These are phyloP conservation scores for Termitomyces sp. DNA, from an alignment of 768 basidiomycete genomes.

Conservation along the genomic window DNA sequence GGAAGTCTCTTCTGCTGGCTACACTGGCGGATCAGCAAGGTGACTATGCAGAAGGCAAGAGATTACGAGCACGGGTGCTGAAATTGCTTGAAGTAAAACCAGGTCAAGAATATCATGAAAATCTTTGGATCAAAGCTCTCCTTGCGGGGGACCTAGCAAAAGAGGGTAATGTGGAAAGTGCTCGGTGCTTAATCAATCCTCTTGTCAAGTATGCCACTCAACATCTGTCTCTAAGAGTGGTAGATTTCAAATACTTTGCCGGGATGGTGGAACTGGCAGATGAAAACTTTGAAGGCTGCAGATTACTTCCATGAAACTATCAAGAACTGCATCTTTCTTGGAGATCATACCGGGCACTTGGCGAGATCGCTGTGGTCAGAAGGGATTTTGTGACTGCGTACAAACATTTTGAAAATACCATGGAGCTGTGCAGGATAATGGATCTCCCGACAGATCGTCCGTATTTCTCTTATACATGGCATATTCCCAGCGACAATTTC, in stretches of 20 bases:
- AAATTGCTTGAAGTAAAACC: not conserved
- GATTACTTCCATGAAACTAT: not conserved
- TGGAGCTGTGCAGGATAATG: too few species aligned
- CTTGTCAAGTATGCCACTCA: not conserved
- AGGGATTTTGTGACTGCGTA: too few species aligned
- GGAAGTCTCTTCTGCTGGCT: not conserved
- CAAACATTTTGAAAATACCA: too few species aligned
- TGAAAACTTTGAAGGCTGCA: not conserved
- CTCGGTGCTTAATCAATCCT: not conserved
- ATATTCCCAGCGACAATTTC: too few species aligned
- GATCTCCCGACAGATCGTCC: too few species aligned
- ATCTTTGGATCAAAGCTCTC: not conserved
- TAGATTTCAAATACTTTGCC: not conserved
- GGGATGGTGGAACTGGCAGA: constrained; percentile 3
- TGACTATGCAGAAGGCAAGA: not conserved
- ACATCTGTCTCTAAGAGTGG: not conserved
- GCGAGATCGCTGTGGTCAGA: too few species aligned
- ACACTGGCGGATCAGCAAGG: not conserved
- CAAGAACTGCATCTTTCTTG: too few species aligned
- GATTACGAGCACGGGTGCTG: not conserved
- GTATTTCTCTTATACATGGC: too few species aligned
- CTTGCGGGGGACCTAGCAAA: not conserved
- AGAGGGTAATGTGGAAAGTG: not conserved
- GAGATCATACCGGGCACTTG: too few species aligned
- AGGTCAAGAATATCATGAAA: too few species aligned